Evolutionary conservation across 106 monocot genomes (phyloP), one percentile per base, ranked within the genome.

Genomic region (Dioscorea alata): DNA sequence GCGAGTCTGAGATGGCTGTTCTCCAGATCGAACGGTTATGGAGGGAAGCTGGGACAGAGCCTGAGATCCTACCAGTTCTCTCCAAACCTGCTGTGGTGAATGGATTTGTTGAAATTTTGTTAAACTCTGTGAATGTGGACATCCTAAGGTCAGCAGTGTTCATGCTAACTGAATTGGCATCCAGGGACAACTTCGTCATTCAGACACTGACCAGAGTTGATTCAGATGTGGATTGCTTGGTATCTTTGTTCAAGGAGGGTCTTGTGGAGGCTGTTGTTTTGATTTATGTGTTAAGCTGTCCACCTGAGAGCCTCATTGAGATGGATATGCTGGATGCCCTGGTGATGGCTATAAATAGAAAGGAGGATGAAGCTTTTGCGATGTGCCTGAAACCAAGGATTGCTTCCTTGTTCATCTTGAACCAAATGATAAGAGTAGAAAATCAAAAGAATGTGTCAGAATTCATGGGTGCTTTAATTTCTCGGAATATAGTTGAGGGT

Each of bases 191-290:
- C 20, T 34, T 35, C 21, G 86, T 86, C 13, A 42, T 75, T 33
- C 78, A 86, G 56, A 79, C 86, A 20, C 75, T 86, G 33, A 82
- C 72, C 2, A 73, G 81, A 35, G 82, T 76, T 48, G 82, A 86
- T 58, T 86, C 86, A 24, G 86, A 86, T 73, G 79, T 86, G 20
- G 78, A 81, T 16, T 86, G 81, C 69, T 61, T 86, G 69, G 86
- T 73, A n/a, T 75, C 82, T 18, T 61, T 86, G 23, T 86, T 86
- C 73, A 86, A 82, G 78, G 82, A 86, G 35, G 86, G 86, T 10
- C 49, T 86, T 50, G 54, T 56, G 5, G 82, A 86, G 66, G 65
- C 78, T 16, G 78, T 63, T 22, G 75, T 75, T 14, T 52, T 86
- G 65, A 77, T 86, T 50, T 82, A 76, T 70, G 58, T 73, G 49